Conservation (phyloP, 1,284 basidiomycete genomes). For the Pseudozyma thailandica region DNA sequence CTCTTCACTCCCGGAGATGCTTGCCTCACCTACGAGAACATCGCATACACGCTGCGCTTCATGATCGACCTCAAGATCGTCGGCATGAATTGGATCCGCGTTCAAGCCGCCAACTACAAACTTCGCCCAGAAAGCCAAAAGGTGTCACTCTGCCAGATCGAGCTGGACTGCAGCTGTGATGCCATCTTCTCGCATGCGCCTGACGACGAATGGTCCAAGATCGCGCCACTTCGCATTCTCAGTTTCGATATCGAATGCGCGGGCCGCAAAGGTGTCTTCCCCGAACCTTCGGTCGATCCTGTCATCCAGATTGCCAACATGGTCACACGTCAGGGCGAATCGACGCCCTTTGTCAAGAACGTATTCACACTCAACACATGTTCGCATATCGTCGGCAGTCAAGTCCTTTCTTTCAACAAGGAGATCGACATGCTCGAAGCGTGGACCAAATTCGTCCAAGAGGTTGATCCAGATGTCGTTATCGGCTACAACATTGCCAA, state of each 20-base stretch:
- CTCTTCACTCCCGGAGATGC: conserved; percentile 60
- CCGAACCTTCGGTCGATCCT: conserved; percentile 62
- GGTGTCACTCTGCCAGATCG: conserved; percentile 65
- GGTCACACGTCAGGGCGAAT: conserved; percentile 68
- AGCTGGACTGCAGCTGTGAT: conserved; percentile 61
- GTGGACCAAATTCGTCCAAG: conserved; percentile 65
- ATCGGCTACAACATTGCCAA: conserved; percentile 68
- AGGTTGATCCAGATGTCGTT: conserved; percentile 66
- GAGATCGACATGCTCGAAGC: conserved; percentile 65
- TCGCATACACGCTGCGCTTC: conserved; percentile 66
- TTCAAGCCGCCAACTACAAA: conserved; percentile 60
- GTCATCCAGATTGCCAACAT: conserved; percentile 68
- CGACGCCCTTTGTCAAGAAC: conserved; percentile 65
- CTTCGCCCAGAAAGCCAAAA: conserved; percentile 49
- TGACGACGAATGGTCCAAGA: conserved; percentile 65
- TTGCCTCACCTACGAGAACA: conserved; percentile 65
- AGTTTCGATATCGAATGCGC: conserved; percentile 68
- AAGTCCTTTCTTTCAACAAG: conserved; percentile 63
- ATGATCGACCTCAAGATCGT: conserved; percentile 68
- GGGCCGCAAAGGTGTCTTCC: conserved; percentile 67
- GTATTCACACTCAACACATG: conserved; percentile 67
- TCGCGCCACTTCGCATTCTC: conserved; percentile 65
- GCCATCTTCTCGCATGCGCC: conserved; percentile 61
- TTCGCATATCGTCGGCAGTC: conserved; percentile 66
- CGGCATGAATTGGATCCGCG: conserved; percentile 67